phyloP scores from a whole-genome alignment of 192 early-diverging fungal species.

The Coemansia sp. region DNA sequence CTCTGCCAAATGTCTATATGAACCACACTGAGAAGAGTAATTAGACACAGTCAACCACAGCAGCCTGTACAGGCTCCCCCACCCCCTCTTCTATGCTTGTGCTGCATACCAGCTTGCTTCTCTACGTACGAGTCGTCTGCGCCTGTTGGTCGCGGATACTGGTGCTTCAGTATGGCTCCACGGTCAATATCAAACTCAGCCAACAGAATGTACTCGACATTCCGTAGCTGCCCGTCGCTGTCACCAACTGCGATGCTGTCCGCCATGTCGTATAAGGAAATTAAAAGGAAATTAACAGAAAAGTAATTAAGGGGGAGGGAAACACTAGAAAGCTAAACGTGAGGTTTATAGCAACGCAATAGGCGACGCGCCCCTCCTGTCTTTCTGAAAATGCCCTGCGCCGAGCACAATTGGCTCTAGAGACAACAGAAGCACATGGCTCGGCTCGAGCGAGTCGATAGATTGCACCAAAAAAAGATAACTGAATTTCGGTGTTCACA shows the following conservation, averaged over 20 bases:
- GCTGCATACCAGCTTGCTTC: slow-evolving; percentile 1
- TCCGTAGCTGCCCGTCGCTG: slow-evolving; percentile 34
- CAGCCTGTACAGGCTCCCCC: neutral
- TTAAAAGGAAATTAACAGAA: slow-evolving; percentile 13
- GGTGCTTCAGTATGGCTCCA: slow-evolving; percentile 83
- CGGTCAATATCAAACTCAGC: slow-evolving; percentile 98
- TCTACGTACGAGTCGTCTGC: slow-evolving; percentile 76
- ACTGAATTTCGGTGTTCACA: no score
- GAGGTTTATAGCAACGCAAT: no score
- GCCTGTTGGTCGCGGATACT: slow-evolving; percentile 82
- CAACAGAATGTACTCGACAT: slow-evolving; percentile 84
- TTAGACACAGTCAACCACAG: slow-evolving; percentile 18
- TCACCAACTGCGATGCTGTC: slow-evolving; percentile 19
- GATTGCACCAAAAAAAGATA: no score
- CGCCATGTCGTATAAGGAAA: slow-evolving; percentile 18
- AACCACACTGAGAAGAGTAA: slow-evolving; percentile 13
- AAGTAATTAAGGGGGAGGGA: neutral
- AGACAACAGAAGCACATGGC: neutral
- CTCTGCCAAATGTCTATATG: slow-evolving; percentile 68
- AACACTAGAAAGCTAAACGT: neutral
- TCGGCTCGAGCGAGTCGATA: neutral
- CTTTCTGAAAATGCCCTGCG: neutral
- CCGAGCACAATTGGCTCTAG: neutral
- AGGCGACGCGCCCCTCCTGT: neutral
- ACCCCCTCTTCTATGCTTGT: neutral